Base-by-base conservation (phyloP, 306 rosid species). In the Malus domestica region DNA sequence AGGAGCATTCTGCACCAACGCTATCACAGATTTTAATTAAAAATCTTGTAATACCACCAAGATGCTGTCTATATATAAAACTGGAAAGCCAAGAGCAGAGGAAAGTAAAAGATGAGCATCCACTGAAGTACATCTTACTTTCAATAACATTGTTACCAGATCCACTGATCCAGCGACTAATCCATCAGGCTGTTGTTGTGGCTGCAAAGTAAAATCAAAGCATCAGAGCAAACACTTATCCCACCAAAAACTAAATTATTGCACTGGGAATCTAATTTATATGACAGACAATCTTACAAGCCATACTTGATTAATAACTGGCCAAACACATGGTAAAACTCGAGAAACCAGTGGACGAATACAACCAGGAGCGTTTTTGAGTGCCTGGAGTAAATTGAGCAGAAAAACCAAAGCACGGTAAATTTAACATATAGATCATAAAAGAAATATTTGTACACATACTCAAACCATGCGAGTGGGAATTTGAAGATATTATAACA, bases 151-250 rank as follows among this genome's bases (percentile, higher is more conserved):
- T 58, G 97, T 89, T 76, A 90, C 75, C 80, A 94, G 85, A 92
- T 94, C 98, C 81, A 94, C 64, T 75, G 97, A 90, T 74, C 97
- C 98, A 68, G 96, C 89, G 45, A 90, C 93, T 85, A 94, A 80
- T 49, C 97, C 98, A 81, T 89, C 92, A 75, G 93, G 86, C 81
- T 91, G 98, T 86, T 86, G 92, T 64, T 83, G 93, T 75, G 93
- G 95, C 97, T 94, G 89, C 75, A 16, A 74, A 69, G 68, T 74
- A 81, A 77, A 81, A 78, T 67, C 73, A 82, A 64, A 62, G 67
- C 73, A 71, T 89, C 79, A 86, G 80, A 82, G 72, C 69, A 80
- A 27, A 61, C 3, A 61, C 27, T 29, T 4, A 20, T 22, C 15
- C 2, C 8, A 35, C 23, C 23, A 42, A 71, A 52, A 27, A 58